Evolutionary conservation across 1,284 basidiomycete genomes (phyloP).

Genomic region (Leccinum solheimii): DNA sequence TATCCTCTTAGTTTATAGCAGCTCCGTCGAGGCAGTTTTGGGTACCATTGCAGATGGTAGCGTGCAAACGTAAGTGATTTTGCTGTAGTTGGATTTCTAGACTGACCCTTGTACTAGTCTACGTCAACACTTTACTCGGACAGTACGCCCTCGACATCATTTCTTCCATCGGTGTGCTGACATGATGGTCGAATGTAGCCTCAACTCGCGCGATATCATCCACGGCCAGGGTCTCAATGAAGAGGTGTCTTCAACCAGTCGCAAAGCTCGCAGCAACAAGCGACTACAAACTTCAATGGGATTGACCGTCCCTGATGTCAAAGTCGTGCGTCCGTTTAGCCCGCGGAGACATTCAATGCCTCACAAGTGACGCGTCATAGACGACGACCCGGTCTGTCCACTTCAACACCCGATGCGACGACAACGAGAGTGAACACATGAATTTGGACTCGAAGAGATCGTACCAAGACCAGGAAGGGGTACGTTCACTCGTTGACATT

Average conservation of each 20-base stretch:
- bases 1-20: constrained; percentile 31
- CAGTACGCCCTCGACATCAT: constrained; percentile 20
- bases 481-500: background rate
- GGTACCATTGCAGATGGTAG: constrained; percentile 40
- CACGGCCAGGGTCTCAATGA: constrained; percentile 40
- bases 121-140: constrained; percentile 32
- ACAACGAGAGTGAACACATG: constrained; percentile 8
- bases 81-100: background rate
- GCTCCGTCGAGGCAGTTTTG: constrained; percentile 36
- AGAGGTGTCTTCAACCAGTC: constrained; percentile 28
- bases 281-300: constrained; percentile 14
- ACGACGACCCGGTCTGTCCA: constrained; percentile 17
- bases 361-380: constrained; percentile 9
- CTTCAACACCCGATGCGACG: constrained; percentile 6
- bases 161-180: constrained; percentile 1
- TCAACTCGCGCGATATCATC: constrained; percentile 36
- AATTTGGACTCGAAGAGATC: constrained; percentile 22
- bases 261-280: background rate
- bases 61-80: constrained; percentile 34
- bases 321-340: constrained; percentile 17
- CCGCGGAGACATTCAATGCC: background rate
- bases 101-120: constrained; percentile 23
- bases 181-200: constrained; percentile 20
- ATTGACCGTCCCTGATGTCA: constrained; percentile 17
- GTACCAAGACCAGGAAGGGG: constrained; percentile 16